These are phyloP conservation scores for Aquilaria sinensis DNA, from an alignment of 345 rosid genomes.

Conservation along the genomic window DNA sequence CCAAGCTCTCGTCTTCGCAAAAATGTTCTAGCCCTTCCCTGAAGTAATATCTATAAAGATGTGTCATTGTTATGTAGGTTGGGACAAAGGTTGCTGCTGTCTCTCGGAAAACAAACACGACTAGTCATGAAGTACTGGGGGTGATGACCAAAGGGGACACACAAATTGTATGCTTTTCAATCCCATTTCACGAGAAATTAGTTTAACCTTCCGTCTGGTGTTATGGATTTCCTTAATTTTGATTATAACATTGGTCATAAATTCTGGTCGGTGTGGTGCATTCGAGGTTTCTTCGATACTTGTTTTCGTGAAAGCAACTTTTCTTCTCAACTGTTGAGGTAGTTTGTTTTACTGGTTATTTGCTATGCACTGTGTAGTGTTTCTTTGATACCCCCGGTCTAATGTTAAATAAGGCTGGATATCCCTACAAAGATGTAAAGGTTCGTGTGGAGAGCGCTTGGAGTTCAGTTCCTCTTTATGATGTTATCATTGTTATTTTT, in stretches of 20 bases:
- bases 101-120: slow-evolving; percentile 94
- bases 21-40: too few species aligned
- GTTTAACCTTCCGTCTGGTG: background rate
- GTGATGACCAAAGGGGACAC: slow-evolving; percentile 76
- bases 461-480: slow-evolving; percentile 72
- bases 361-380: slow-evolving; percentile 40
- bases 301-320: background rate
- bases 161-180: slow-evolving; percentile 57
- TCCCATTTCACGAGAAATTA: background rate
- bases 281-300: too few species aligned
- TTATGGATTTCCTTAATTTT: background rate
- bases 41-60: too few species aligned
- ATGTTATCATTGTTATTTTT: slow-evolving; percentile 82
- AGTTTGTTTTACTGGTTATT: slow-evolving; percentile 5
- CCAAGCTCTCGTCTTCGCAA: too few species aligned
- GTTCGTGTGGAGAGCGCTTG: slow-evolving; percentile 79
- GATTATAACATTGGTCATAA: background rate
- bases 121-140: slow-evolving; percentile 90
- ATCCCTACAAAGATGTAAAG: slow-evolving; percentile 70
- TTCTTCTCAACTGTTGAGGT: slow-evolving; percentile 2
- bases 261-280: background rate
- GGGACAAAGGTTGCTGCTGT: slow-evolving; percentile 95
- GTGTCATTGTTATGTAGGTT: slow-evolving; percentile 31
- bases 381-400: slow-evolving; percentile 95
- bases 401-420: slow-evolving; percentile 55